Base-by-base conservation (phyloP, 495 filamentous ascomycete genomes). In the Daldinia caldariorum region DNA sequence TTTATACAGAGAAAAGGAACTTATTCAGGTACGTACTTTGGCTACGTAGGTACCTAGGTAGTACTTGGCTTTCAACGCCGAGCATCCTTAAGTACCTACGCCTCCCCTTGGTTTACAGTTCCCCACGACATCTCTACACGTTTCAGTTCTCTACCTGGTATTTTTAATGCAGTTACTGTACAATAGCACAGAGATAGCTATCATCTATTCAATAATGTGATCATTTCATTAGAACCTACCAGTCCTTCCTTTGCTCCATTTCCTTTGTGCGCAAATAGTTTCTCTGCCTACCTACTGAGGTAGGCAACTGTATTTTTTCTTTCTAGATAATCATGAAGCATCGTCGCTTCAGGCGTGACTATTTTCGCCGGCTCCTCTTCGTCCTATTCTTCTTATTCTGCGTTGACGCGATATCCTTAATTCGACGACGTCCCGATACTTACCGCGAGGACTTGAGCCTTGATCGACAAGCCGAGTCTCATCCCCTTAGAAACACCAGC, bases 271-370 rank as follows among this genome's bases (percentile, higher is more conserved):
- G 14, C 43, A 53, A 43, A 43, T 18, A 53, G 22, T 61, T 61
- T 37, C 43, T 43, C 56, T 14, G 16, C 10, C 35, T 66, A 32
- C 5, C 26, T 49, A n/a, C n/a, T n/a, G n/a, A n/a, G n/a, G n/a
- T n/a, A 32, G 29, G 37, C 20, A 14, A 43, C 1, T 37, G 3
- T 16, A 29, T 20, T 58, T n/a, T 26, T 26, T n/a, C n/a, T 26
- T 58, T 71, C 72, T 74, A 74, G 64, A 78, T 78, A 74, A 41
- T 74, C 65, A 49, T 74, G 49, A 78, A 63, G 54, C 69, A 71
- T 51, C 74, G 76, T 67, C 74, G 72, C 34, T 75, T 76, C 49
- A 74, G 76, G 74, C 74, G 76, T 65, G 72, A 70, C 45, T 71
- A 72, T 51, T 53, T 74, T 56, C 74, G 74, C 65, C 74, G 72